Conservation (phyloP, 352 stramenopile species). For the Peronospora destructor region DNA sequence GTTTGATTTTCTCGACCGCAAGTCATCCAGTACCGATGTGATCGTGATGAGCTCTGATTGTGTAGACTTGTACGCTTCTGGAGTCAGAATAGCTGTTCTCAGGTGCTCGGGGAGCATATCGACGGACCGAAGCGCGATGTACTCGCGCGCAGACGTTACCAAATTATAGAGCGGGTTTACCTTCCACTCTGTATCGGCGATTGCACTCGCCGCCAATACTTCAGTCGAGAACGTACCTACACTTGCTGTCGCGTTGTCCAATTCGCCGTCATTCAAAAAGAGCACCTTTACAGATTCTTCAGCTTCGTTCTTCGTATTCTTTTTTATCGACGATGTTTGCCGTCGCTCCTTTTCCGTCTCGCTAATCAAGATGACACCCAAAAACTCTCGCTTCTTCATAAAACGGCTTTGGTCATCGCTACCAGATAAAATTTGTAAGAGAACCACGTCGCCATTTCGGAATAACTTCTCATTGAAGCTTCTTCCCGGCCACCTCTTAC, state of each 20-base stretch:
- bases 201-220: slow-evolving; percentile 50
- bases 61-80: slow-evolving; percentile 72
- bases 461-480: slow-evolving; percentile 64
- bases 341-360: slow-evolving; percentile 60
- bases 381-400: slow-evolving; percentile 52
- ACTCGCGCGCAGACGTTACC: slow-evolving; percentile 73
- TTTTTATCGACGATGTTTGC: slow-evolving; percentile 34
- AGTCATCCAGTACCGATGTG: slow-evolving; percentile 50
- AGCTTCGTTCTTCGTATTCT: slow-evolving; percentile 43
- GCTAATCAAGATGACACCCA: slow-evolving; percentile 71
- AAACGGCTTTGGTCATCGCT: slow-evolving; percentile 32
- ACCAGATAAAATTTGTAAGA: slow-evolving; percentile 40
- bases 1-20: slow-evolving; percentile 30
- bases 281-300: slow-evolving; percentile 66
- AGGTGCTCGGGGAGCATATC: slow-evolving; percentile 81
- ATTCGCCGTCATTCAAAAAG: slow-evolving; percentile 75
- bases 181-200: slow-evolving; percentile 71
- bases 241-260: slow-evolving; percentile 59
- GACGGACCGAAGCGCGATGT: slow-evolving; percentile 73
- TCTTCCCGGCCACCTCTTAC: slow-evolving; percentile 17
- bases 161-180: slow-evolving; percentile 72
- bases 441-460: slow-evolving; percentile 69
- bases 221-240: slow-evolving; percentile 60
- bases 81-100: slow-evolving; percentile 68
- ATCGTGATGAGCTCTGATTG: slow-evolving; percentile 69